phyloP scores from a whole-genome alignment of 305 asterid species.

The Fraxinus platypoda region DNA sequence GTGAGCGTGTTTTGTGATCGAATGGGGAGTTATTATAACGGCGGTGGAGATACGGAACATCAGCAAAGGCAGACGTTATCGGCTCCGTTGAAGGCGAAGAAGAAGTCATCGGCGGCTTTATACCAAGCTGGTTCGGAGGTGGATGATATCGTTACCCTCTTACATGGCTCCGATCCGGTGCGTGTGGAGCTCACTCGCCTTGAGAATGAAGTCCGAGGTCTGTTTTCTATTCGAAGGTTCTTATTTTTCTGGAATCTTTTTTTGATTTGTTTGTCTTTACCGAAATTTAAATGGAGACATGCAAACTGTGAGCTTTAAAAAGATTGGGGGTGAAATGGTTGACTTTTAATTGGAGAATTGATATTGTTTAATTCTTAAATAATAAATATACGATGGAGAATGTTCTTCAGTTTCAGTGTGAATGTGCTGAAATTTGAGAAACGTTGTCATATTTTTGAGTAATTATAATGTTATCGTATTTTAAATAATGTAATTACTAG shows the following conservation, averaged over 20 bases:
- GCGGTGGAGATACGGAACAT: constrained; percentile 38
- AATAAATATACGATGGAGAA: background rate
- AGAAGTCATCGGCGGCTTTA: constrained; percentile 36
- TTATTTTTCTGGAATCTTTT: background rate
- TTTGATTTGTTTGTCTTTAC: background rate
- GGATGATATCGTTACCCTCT: constrained; percentile 62
- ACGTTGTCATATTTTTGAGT: background rate
- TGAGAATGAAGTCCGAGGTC: constrained; percentile 87
- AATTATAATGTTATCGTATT: background rate
- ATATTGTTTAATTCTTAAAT: background rate
- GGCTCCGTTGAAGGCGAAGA: constrained; percentile 49
- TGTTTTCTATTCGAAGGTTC: background rate
- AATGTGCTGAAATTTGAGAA: background rate
- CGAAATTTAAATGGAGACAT: background rate
- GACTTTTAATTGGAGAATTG: constrained; percentile 16
- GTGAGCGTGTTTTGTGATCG: constrained; percentile 4
- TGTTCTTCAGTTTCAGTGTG: background rate
- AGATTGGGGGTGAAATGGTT: background rate
- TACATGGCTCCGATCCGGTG: constrained; percentile 95
- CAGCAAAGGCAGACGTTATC: constrained; percentile 46
- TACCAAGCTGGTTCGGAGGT: constrained; percentile 50
- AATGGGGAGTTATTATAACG: constrained; percentile 49
- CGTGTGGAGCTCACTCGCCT: constrained; percentile 90
- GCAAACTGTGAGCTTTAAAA: background rate
- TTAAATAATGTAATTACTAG: background rate